These are phyloP conservation scores for Priceomyces melissophilus DNA, from an alignment of 805 yeast genomes.

Conservation along the genomic window DNA sequence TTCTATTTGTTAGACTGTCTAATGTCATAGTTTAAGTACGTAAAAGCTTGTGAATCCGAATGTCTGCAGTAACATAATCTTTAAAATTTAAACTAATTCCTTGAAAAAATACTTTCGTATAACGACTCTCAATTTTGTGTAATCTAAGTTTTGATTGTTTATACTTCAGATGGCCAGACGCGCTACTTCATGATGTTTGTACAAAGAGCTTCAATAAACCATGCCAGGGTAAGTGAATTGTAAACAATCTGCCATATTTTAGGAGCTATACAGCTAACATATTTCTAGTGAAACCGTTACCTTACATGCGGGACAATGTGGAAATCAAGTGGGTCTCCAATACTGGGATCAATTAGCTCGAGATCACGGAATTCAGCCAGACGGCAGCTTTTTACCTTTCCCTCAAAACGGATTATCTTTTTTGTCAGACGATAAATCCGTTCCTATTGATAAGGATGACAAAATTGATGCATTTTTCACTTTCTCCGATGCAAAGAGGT, in stretches of 20 bases:
- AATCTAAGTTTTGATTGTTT: no score
- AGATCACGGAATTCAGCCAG: slow-evolving; percentile 80
- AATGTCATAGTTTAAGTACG: no score
- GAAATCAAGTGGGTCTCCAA: slow-evolving; percentile 90
- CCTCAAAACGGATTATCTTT: slow-evolving; percentile 22
- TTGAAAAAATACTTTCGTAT: no score
- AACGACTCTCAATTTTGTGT: no score
- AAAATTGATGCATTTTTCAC: slow-evolving; percentile 83
- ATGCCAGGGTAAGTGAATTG: slow-evolving; percentile 21
- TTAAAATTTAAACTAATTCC: no score
- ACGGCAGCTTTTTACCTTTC: slow-evolving; percentile 49
- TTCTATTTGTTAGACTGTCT: no score
- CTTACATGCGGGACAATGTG: slow-evolving; percentile 87
- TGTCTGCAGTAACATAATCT: no score
- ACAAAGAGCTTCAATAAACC: background rate
- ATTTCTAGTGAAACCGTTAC: slow-evolving; percentile 58
- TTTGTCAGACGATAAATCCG: slow-evolving; percentile 8
- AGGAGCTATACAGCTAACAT: background rate
- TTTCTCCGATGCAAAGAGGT: slow-evolving; percentile 67
- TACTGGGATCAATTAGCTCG: slow-evolving; percentile 87
- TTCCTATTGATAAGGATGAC: slow-evolving; percentile 42
- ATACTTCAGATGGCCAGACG: no score
- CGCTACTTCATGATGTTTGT: no score
- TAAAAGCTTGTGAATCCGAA: no score
- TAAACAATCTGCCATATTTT: background rate